phyloP scores from a whole-genome alignment of 1,139 yeast species.

The Taphrina communis region DNA sequence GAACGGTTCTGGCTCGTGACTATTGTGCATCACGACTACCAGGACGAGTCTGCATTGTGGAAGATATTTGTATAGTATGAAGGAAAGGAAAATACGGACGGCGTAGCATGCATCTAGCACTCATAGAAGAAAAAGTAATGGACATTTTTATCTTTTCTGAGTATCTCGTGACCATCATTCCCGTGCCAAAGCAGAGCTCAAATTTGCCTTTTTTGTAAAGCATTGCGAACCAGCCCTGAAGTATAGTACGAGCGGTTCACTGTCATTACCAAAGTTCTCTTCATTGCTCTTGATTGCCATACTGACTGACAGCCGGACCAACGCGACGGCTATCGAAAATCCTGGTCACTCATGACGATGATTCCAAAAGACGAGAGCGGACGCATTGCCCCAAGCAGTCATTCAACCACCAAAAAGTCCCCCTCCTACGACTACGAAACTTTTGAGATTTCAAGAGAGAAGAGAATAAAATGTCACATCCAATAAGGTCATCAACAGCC shows the following conservation, averaged over 20 bases:
- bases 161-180: too few relatives aligned
- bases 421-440: too few relatives aligned
- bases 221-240: conserved; percentile 33
- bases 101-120: neutral
- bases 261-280: conserved; percentile 39
- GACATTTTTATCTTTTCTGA: too few relatives aligned
- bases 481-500: conserved; percentile 42
- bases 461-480: conserved; percentile 24
- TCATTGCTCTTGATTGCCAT: conserved; percentile 18
- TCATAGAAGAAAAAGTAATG: too few relatives aligned
- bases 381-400: neutral
- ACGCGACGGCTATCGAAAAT: neutral
- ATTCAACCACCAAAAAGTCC: too few relatives aligned
- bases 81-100: too few relatives aligned
- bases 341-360: neutral
- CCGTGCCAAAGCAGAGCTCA: conserved; percentile 15
- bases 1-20: conserved; percentile 76
- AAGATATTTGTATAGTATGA: conserved; percentile 52
- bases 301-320: neutral
- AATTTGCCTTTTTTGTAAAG: conserved; percentile 39
- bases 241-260: conserved; percentile 31
- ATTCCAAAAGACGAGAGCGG: neutral
- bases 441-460: neutral
- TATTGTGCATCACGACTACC: conserved; percentile 82
- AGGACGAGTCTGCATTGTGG: conserved; percentile 80